Conservation (phyloP, 139 green algal species). For the Zygnema cylindricum region DNA sequence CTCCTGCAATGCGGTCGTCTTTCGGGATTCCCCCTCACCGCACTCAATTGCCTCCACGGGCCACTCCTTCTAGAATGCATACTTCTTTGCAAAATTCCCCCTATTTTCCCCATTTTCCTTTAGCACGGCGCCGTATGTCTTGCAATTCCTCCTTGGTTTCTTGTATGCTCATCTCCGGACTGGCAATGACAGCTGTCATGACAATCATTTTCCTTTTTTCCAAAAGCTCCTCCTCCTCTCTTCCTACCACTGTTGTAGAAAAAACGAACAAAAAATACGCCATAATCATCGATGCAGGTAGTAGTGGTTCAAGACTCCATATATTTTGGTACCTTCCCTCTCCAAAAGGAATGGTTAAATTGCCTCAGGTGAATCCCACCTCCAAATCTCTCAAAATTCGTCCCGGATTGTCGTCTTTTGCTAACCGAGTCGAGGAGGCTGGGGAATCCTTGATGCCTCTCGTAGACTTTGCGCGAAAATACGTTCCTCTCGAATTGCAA, state of each 20-base stretch:
- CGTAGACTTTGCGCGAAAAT: neutral
- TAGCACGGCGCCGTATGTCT: neutral
- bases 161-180: neutral
- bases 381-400: conserved; percentile 48
- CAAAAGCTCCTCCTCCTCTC: neutral
- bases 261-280: conserved; percentile 4
- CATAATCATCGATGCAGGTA: conserved; percentile 56
- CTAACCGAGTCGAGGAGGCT: neutral
- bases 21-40: conserved; percentile 21
- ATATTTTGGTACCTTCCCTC: conserved; percentile 36
- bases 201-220: too few species aligned
- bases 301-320: conserved; percentile 48
- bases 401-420: conserved; percentile 46
- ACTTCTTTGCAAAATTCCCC: conserved; percentile 5
- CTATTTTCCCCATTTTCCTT: conserved; percentile 3
- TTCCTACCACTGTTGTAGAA: conserved; percentile 13
- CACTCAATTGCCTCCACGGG: conserved; percentile 21
- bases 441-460: neutral
- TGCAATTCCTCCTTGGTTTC: neutral
- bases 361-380: conserved; percentile 5
- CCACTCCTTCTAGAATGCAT: neutral
- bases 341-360: neutral
- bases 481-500: conserved; percentile 4
- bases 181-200: neutral
- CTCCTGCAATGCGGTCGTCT: conserved; percentile 10